Evolutionary conservation across 2,329 filamentous ascomycete genomes (phyloP).

Genomic region (Tolypocladium pustulatum): DNA sequence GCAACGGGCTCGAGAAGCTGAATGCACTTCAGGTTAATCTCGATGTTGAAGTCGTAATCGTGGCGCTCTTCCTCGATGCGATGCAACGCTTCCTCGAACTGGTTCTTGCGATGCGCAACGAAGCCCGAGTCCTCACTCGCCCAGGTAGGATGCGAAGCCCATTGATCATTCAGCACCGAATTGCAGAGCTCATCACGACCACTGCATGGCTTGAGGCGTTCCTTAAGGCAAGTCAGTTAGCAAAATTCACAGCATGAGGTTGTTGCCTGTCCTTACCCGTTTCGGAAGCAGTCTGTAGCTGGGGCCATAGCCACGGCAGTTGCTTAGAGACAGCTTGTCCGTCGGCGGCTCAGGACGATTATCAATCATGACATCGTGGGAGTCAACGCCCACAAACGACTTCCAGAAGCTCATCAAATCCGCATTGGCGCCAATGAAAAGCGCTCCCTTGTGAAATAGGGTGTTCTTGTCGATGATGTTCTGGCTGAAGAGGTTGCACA

Average conservation of each 20-base stretch:
- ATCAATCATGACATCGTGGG: conserved; percentile 67
- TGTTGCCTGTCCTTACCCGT: conserved; percentile 36
- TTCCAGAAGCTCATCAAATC: conserved; percentile 89
- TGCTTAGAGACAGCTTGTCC: conserved; percentile 83
- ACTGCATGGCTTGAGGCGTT: conserved; percentile 83
- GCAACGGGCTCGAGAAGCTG: conserved; percentile 92
- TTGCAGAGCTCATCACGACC: conserved; percentile 92
- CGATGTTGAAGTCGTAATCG: conserved; percentile 97
- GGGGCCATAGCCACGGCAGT: conserved; percentile 89
- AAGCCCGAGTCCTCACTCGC: conserved; percentile 97
- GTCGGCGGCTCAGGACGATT: conserved; percentile 65
- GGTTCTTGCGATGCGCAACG: conserved; percentile 94
- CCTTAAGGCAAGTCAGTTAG: conserved; percentile 30
- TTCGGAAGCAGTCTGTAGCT: conserved; percentile 91
- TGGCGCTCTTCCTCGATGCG: conserved; percentile 96
- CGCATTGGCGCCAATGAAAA: conserved; percentile 78
- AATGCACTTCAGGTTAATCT: conserved; percentile 88
- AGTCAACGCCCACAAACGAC: conserved; percentile 68
- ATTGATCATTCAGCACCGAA: conserved; percentile 90
- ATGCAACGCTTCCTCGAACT: conserved; percentile 87
- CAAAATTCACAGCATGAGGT: background rate
- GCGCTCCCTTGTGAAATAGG: conserved; percentile 69
- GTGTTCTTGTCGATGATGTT: conserved; percentile 82
- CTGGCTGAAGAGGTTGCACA: conserved; percentile 91
- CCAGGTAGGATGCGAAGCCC: conserved; percentile 98